These are phyloP conservation scores for Colletotrichum graminicola DNA, from an alignment of 2,329 filamentous ascomycete species.

Conservation along the genomic window DNA sequence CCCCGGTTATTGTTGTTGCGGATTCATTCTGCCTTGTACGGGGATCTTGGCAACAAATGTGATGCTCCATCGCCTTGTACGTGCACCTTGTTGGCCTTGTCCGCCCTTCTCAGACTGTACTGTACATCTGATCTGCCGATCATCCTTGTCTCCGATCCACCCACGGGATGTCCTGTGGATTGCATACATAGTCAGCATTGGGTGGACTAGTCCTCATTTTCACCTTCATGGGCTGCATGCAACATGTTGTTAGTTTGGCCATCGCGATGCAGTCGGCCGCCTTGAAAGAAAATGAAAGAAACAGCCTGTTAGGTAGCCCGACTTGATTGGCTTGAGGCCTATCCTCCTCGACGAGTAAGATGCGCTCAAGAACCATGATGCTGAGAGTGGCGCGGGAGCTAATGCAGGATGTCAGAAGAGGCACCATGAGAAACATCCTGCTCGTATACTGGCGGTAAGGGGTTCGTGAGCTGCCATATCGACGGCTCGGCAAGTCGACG, in stretches of 20 bases:
- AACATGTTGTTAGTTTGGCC: not conserved
- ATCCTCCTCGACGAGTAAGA: not conserved
- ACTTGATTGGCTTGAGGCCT: not conserved
- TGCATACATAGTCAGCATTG: not conserved
- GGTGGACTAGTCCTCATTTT: not conserved
- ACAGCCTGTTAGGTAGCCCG: constrained; percentile 11
- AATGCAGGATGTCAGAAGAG: constrained; percentile 34
- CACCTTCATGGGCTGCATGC: not conserved
- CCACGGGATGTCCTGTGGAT: constrained; percentile 11
- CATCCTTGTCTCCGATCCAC: constrained; percentile 18
- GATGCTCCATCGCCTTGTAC: too few species aligned
- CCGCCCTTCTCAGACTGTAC: too few species aligned
- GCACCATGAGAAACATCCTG: constrained; percentile 8
- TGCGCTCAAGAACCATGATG: constrained; percentile 20
- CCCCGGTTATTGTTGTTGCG: constrained; percentile 1
- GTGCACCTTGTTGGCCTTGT: too few species aligned
- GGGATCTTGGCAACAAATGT: too few species aligned
- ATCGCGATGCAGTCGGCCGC: not conserved
- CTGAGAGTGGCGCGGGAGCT: constrained; percentile 33
- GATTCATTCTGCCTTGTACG: not conserved
- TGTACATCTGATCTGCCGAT: constrained; percentile 10
- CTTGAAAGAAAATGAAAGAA: not conserved
- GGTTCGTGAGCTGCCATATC: constrained; percentile 4
- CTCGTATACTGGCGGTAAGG: not conserved
- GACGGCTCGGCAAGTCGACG: not conserved